Percentiles rank a stretch among this genome's conserved stretches.
Conservation (phyloP, 129 eudicot genomes). For the Pseudognaphalium luteoalbum region DNA sequence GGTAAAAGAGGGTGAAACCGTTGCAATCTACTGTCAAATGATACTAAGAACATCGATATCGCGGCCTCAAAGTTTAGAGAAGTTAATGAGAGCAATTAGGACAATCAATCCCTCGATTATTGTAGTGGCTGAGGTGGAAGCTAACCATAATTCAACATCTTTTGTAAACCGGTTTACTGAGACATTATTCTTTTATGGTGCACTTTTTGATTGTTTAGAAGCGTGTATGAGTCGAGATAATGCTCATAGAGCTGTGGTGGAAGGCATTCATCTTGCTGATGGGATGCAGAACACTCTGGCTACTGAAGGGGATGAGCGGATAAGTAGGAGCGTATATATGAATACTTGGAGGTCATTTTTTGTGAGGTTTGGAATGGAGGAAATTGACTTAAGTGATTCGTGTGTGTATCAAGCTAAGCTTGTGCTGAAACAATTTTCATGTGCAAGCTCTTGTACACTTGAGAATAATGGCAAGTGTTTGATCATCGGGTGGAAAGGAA, state of each 20-base stretch:
- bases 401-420: constrained; percentile 55
- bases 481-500: constrained; percentile 72
- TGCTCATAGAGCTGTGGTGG: constrained; percentile 36
- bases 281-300: constrained; percentile 61
- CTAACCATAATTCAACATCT: constrained; percentile 54
- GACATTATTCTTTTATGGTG: constrained; percentile 46
- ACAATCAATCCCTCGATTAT: constrained; percentile 45
- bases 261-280: constrained; percentile 40
- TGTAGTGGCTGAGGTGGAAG: constrained; percentile 60
- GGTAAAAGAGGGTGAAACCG: constrained; percentile 41
- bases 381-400: constrained; percentile 52
- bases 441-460: constrained; percentile 48
- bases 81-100: constrained; percentile 42
- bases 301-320: constrained; percentile 50
- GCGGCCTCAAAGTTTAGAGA: constrained; percentile 43
- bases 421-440: constrained; percentile 41
- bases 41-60: constrained; percentile 48
- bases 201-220: constrained; percentile 58
- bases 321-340: constrained; percentile 42
- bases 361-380: constrained; percentile 55
- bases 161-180: constrained; percentile 60
- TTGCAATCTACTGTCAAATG: constrained; percentile 42
- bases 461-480: constrained; percentile 51
- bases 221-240: constrained; percentile 42
- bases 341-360: constrained; percentile 67